Base-by-base conservation (phyloP, 1,284 basidiomycete genomes). In the Boletus semigastroideus region DNA sequence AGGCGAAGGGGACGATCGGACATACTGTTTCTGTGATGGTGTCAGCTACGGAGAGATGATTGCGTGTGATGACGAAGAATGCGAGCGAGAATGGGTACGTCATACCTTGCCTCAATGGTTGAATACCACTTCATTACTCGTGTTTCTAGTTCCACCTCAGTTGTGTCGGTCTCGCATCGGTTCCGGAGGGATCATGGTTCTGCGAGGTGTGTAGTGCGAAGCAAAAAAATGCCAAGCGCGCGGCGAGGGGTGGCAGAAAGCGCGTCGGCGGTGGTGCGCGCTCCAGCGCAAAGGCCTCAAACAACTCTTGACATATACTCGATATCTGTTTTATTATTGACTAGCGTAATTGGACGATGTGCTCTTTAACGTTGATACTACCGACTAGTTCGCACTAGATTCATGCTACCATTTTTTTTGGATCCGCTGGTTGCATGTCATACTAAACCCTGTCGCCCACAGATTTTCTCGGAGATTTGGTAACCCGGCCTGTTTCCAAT, bases 11-110 rank as follows among this genome's bases (percentile, higher is more conserved):
- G 90, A 92, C 58, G 79, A 82, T 52, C 83, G 78, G 59, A 78
- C 81, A 19, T 99, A 98, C 71, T 99, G 95, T 71, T 83, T 88
- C 74, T 98, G 95, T 69, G 80, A 92, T 57, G 80, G 87, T 22
- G 79, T 87, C 51, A 93, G 91, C 65, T 95, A 89, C 64, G 94
- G 95, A 28, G 91, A 96, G 72, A 99, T 99, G 96, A 94, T 99
- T 63, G 96, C 86, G 4, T 99, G 96, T 69, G 96, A 99, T 71
- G 90, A 89, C 61, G 76, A 79, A n/a, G 81, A 82, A 42, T 98
- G 96, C 72, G 85, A 89, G 64, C 78, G 80, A 51, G 95, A 98
- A 87, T 98, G 96, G 96, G 94, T 96, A 64, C 68, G 91, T 53
- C 48, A 42, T 43, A 52, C 34, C 17, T 12, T 47, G 40, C 57